Evolutionary conservation across 768 basidiomycete genomes (phyloP), one percentile per base, ranked within the genome.

Genomic region (Pleurotus giganteus): DNA sequence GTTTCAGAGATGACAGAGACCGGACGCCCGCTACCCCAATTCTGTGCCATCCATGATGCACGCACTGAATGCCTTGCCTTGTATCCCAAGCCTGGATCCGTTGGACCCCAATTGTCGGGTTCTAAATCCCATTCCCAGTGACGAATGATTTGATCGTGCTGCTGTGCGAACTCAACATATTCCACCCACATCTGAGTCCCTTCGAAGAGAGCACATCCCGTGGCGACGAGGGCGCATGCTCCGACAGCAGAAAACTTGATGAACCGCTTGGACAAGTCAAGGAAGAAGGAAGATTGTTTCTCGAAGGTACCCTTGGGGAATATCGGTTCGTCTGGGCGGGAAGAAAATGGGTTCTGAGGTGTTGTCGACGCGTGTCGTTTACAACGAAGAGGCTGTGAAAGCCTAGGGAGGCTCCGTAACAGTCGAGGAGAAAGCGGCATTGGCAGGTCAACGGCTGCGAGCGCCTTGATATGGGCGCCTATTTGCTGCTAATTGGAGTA

Each of bases 101-200:
- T 91, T 44, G 89, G 89, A 4, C 84, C 85, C 88, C 88, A 90
- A 49, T 73, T 72, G 51, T 85, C 84, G 15, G 73, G 73, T 42
- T 86, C 82, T 2, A 75, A 63, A 63, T 85, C 77, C 89, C 88
- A 90, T 62, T 85, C 81, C 83, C 84, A 91, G 56, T 71, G 74
- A 44, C 70, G 71, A 13, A 71, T 71, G 42, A 85, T 83, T 34
- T 74, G 67, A 59, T 89, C 84, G 37, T 60, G 59, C 47, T 85
- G 78, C 11, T 76, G 63, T 8, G 69, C 63, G 54, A 76, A 64
- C 56, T 75, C 79, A 32, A 80, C 69, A 28, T 77, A 73, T 66
- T 90, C 88, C 13, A 88, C 83, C 75, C 80, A 89, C 47, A 80
- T 58, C 60, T 90, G 88, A 5, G 77, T 67, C 13, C 71, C 78